These are phyloP conservation scores for Sclerotinia subarctica DNA, from an alignment of 2,329 filamentous ascomycete species.

Conservation along the genomic window DNA sequence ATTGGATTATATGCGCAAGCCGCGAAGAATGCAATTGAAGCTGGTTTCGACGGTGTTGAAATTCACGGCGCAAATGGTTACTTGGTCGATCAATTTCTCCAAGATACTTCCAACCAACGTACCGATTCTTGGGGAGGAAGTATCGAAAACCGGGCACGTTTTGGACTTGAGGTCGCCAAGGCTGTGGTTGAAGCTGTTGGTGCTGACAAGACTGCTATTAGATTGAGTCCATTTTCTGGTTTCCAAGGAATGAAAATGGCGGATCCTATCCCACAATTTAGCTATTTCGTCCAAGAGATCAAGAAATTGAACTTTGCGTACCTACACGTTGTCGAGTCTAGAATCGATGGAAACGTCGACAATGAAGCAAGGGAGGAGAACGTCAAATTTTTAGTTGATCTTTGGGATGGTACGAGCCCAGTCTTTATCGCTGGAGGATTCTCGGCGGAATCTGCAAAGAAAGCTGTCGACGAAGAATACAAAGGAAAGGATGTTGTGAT, in stretches of 20 bases:
- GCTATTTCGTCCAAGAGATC: slow-evolving; percentile 51
- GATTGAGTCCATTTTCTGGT: slow-evolving; percentile 57
- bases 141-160: slow-evolving; percentile 50
- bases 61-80: slow-evolving; percentile 39
- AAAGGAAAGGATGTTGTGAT: slow-evolving; percentile 40
- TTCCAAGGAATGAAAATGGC: slow-evolving; percentile 64
- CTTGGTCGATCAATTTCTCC: slow-evolving; percentile 37
- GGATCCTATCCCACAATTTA: slow-evolving; percentile 62
- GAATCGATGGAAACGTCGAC: slow-evolving; percentile 39
- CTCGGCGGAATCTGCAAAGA: slow-evolving; percentile 41
- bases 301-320: slow-evolving; percentile 55
- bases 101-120: slow-evolving; percentile 49
- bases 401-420: slow-evolving; percentile 45
- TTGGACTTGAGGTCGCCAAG: slow-evolving; percentile 52
- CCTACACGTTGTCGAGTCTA: slow-evolving; percentile 58
- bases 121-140: slow-evolving; percentile 52
- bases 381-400: slow-evolving; percentile 46
- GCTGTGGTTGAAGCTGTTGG: slow-evolving; percentile 52
- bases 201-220: slow-evolving; percentile 51
- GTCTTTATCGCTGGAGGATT: slow-evolving; percentile 52
- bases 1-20: slow-evolving; percentile 40
- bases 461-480: slow-evolving; percentile 41
- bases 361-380: slow-evolving; percentile 40
- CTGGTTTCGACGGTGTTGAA: slow-evolving; percentile 54
- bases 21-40: slow-evolving; percentile 48